Base-by-base conservation (phyloP, 2,329 filamentous ascomycete genomes). In the Clonostachys rhizophaga region DNA sequence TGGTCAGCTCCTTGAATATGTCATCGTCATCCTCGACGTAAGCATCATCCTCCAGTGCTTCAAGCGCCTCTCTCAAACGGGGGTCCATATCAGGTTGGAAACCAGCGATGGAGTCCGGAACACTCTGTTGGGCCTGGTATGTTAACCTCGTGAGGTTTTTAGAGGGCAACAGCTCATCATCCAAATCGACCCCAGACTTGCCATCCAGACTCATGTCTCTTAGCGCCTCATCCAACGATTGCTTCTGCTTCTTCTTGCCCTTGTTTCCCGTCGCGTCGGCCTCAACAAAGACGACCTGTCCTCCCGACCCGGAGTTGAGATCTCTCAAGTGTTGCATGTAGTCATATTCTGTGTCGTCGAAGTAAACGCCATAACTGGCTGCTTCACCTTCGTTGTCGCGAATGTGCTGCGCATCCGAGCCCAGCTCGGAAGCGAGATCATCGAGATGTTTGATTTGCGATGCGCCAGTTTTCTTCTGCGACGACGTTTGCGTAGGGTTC, bases 241-340 rank as follows among this genome's bases (percentile, higher is more conserved):
- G 75, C 70, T 90, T 95, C 61, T 85, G 78, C 60, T 89, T 87
- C 5, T 76, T 82, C 68, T 91, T 91, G 20, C 70, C 74, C 65
- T 89, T 88, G 54, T 78, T 80, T 47, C 78, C 77, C n/a, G 74
- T 63, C 12, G 74, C 67, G 45, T 80, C 78, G n/a, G 81, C 77
- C 56, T 96, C 91, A 37, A 99, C 79, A 61, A 95, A 97, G 43
- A 91, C 84, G 33, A 86, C 82, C 47, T 91, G 86, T 33, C 88
- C 88, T 5, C 51, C 50, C 20, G 81, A 81, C 6, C 79, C 89
- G 40, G 74, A 67, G 48, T 85, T 85, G n/a, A 99, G 72, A 58
- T 97, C 94, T 47, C 91, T 87, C 77, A 99, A 74, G 68, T 99
- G 94, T 68, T 99, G 94, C 94, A 99, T 99, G 71, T 99, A 99